Base-by-base conservation (phyloP, 805 yeast species). In the Candida nanaspora region DNA sequence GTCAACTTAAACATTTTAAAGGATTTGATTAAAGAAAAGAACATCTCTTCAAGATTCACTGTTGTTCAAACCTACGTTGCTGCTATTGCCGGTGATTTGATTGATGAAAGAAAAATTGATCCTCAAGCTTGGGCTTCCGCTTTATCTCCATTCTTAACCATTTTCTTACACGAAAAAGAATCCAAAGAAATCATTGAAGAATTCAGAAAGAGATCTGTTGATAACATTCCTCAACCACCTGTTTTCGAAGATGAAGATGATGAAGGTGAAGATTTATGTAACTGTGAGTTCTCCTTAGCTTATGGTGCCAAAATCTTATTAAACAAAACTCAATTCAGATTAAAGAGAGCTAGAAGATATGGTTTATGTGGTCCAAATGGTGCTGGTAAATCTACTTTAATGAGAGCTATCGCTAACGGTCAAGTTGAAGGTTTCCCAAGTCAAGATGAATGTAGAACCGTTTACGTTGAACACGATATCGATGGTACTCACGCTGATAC, bases 221-320 rank as follows among this genome's bases (percentile, higher is more conserved):
- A 88, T 76, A 93, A 93, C 89, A 91, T 93, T 61, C 98, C 98
- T 64, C 83, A 79, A 61, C 93, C 94, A 62, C 95, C 96, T 64
- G 71, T 80, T 63, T 88, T 88, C 72, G 79, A 69, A 54, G 80
- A 76, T 59, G 98, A 91, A 74, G 97, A 89, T 63, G 97, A 88
- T 66, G 98, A 93, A 67, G 98, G 98, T 76, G 98, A 93, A 78
- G 98, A 93, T 68, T 80, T 93, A 66, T 93, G 98, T 83, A 93
- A 93, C 95, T 91, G 98, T 85, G 98, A 93, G 82, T 93, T 93
- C 89, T 93, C 98, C 47, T 80, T 93, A 64, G 99, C 99, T 70
- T 93, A 93, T 74, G 99, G 98, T 91, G 98, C 98, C 65, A 93
- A 93, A 86, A 93, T 93, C 80, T 80, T 93, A 76, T 87, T 93